Evolutionary conservation across 768 basidiomycete genomes (phyloP).

Genomic region (Phaeolepiota aurea): DNA sequence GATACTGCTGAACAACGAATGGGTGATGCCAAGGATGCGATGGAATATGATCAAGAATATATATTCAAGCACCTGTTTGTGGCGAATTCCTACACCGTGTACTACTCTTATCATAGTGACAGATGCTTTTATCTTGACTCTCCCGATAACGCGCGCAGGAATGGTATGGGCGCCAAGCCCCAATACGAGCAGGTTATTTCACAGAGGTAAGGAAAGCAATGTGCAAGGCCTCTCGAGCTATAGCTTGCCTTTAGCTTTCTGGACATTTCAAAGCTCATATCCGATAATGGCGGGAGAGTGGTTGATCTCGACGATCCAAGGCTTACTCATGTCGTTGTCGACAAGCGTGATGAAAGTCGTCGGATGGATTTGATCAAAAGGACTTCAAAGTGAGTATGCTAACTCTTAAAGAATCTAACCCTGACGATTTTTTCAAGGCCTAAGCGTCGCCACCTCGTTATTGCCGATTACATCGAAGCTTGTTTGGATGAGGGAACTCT

Average conservation of each 20-base stretch:
- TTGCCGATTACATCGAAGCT: conserved; percentile 69
- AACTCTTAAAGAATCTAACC: conserved; percentile 3
- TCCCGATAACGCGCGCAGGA: conserved; percentile 56
- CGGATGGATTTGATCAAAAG: conserved; percentile 61
- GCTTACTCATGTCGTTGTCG: conserved; percentile 80
- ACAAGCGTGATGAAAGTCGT: conserved; percentile 74
- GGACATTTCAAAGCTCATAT: conserved; percentile 42
- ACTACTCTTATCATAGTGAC: conserved; percentile 3
- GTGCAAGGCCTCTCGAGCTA: background rate
- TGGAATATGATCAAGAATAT: conserved; percentile 69
- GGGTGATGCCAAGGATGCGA: conserved; percentile 63
- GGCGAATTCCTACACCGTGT: background rate
- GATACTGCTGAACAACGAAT: conserved; percentile 28
- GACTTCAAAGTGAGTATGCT: conserved; percentile 54
- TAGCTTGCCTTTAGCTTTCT: conserved; percentile 37
- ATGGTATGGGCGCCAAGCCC: conserved; percentile 52
- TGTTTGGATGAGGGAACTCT: conserved; percentile 80
- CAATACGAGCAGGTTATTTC: conserved; percentile 45
- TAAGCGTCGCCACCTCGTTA: conserved; percentile 69
- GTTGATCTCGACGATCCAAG: conserved; percentile 65
- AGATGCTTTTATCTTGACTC: conserved; percentile 91
- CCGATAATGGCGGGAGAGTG: conserved; percentile 64
- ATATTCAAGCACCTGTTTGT: conserved; percentile 83
- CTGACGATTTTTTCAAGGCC: conserved; percentile 39
- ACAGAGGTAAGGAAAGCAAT: conserved; percentile 34